A percentile compares a stretch with the other conserved stretches of the same genome.
Evolutionary conservation across 2,329 filamentous ascomycete genomes (phyloP).

Genomic region (Alternaria sp.): DNA sequence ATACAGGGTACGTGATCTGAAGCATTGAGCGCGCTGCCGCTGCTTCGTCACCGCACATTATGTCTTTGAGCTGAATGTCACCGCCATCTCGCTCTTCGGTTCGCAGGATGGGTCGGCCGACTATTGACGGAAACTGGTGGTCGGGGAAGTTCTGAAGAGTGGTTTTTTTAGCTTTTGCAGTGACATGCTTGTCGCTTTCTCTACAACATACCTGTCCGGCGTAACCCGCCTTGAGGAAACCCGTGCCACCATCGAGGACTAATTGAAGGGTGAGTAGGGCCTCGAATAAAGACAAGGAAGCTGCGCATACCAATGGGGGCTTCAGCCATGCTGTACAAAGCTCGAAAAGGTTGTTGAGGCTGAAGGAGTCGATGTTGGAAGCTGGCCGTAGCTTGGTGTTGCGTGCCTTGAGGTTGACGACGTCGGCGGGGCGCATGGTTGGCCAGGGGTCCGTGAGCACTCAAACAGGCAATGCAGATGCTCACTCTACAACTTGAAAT

Average conservation of each 20-base stretch:
- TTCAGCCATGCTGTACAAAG: conserved; percentile 55
- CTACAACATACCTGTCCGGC: conserved; percentile 75
- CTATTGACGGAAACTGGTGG: conserved; percentile 97
- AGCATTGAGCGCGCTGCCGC: conserved; percentile 95
- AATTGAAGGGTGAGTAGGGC: conserved; percentile 45
- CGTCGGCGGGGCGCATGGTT: conserved; percentile 40
- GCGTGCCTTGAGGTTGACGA: conserved; percentile 39
- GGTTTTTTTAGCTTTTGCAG: conserved; percentile 15
- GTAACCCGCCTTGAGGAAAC: conserved; percentile 99
- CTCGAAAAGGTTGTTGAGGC: conserved; percentile 25
- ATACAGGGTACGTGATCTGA: conserved; percentile 93
- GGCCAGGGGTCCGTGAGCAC: conserved; percentile 32
- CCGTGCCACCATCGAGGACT: conserved; percentile 99
- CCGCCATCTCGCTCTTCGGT: conserved; percentile 84
- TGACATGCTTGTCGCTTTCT: neutral
- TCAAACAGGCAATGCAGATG: conserved; percentile 28
- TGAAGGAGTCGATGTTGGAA: conserved; percentile 19
- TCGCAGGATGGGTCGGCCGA: conserved; percentile 95
- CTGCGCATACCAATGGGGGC: conserved; percentile 58
- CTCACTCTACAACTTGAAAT: conserved; percentile 15
- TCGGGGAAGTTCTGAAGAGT: conserved; percentile 88
- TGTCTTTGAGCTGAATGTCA: conserved; percentile 86
- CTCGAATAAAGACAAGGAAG: conserved; percentile 12
- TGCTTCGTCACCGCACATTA: conserved; percentile 99
- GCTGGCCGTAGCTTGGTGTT: conserved; percentile 25